Evolutionary conservation across 768 basidiomycete genomes (phyloP).

Genomic region (Gyrodon lividus): DNA sequence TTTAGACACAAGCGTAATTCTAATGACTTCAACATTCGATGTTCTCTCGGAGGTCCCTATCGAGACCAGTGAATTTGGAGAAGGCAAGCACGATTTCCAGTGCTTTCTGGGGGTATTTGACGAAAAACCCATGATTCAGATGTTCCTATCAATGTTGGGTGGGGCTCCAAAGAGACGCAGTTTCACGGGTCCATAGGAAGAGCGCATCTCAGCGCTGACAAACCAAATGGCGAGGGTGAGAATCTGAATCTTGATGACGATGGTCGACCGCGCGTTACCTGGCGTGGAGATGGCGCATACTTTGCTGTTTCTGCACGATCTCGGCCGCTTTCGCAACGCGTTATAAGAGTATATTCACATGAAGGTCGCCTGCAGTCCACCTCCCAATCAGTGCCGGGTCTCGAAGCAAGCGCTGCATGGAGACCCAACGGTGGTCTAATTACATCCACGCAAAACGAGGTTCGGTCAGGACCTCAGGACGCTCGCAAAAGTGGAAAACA

Average conservation of each 20-base stretch:
- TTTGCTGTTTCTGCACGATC: slow-evolving; percentile 79
- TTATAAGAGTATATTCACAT: slow-evolving; percentile 32
- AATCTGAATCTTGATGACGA: slow-evolving; percentile 79
- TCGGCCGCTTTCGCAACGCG: slow-evolving; percentile 17
- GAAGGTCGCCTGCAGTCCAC: slow-evolving; percentile 77
- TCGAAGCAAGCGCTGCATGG: slow-evolving; percentile 83
- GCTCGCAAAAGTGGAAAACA: slow-evolving; percentile 66
- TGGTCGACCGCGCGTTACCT: slow-evolving; percentile 68
- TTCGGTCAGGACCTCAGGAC: slow-evolving; percentile 73
- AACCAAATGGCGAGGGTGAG: slow-evolving; percentile 40
- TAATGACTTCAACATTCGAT: slow-evolving; percentile 90
- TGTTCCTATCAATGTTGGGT: slow-evolving; percentile 91
- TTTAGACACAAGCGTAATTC: slow-evolving; percentile 78
- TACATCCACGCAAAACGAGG: slow-evolving; percentile 69
- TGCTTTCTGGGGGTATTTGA: background rate
- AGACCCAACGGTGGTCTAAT: slow-evolving; percentile 87
- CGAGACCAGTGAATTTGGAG: slow-evolving; percentile 76
- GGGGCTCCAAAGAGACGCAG: slow-evolving; percentile 96
- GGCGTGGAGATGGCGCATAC: slow-evolving; percentile 91
- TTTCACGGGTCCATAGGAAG: slow-evolving; percentile 97
- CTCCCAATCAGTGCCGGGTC: slow-evolving; percentile 76
- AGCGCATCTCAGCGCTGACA: slow-evolving; percentile 53
- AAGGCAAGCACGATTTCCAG: slow-evolving; percentile 49
- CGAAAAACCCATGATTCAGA: slow-evolving; percentile 44
- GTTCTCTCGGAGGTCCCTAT: slow-evolving; percentile 78